These are phyloP conservation scores for Cinchona pubescens DNA, from an alignment of 257 asterid species.

Conservation along the genomic window DNA sequence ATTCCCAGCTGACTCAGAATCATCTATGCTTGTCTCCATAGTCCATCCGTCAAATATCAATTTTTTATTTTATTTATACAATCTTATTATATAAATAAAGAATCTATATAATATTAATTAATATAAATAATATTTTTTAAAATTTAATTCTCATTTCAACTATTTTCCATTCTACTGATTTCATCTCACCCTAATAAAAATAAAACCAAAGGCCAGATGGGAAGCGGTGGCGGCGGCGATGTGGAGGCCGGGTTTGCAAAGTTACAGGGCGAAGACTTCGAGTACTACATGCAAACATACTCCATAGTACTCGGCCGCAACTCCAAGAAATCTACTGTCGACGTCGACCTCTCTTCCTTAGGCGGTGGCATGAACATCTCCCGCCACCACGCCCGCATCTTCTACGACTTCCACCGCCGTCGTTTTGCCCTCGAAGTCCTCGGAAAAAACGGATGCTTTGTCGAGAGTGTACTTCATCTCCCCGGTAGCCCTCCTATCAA, in stretches of 20 bases:
- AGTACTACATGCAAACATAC: constrained; percentile 97
- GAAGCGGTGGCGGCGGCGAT: constrained; percentile 74
- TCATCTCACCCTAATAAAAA: too few relatives aligned
- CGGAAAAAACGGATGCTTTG: constrained; percentile 92
- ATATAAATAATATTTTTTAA: too few relatives aligned
- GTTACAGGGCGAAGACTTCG: constrained; percentile 97
- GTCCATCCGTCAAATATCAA: too few relatives aligned
- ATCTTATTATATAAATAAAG: too few relatives aligned
- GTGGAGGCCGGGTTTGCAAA: constrained; percentile 99
- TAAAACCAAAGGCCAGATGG: too few relatives aligned
- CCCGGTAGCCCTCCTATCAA: constrained; percentile 83
- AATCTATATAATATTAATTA: too few relatives aligned
- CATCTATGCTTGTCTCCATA: too few relatives aligned
- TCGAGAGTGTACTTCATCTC: constrained; percentile 88
- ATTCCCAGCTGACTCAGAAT: too few relatives aligned
- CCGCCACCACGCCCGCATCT: constrained; percentile 98
- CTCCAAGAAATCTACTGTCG: constrained; percentile 93
- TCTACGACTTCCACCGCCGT: constrained; percentile 95
- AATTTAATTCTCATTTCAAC: too few relatives aligned
- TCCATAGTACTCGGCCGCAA: constrained; percentile 91
- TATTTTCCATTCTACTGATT: too few relatives aligned
- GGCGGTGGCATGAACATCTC: constrained; percentile 99
- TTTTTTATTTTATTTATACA: too few relatives aligned
- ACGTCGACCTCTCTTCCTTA: constrained; percentile 90
- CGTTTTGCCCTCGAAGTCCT: constrained; percentile 96